Conservation (phyloP, 345 rosid genomes). For the Trapa incisa region DNA sequence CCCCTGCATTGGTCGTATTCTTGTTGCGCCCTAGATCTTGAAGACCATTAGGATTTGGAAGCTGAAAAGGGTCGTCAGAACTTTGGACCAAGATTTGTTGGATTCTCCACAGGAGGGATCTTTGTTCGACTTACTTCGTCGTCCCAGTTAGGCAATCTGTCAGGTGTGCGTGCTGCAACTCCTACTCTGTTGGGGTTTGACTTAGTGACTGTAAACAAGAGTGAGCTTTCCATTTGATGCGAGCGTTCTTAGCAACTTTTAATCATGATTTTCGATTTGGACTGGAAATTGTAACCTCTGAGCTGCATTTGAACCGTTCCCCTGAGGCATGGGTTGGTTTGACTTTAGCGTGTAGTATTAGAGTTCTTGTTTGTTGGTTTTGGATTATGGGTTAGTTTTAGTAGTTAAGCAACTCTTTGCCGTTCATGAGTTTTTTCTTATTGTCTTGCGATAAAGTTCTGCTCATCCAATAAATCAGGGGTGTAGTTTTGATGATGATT, state of each 20-base stretch:
- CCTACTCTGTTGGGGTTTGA: background rate
- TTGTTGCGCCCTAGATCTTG: background rate
- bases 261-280: background rate
- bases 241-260: no score
- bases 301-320: background rate
- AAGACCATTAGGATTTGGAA: background rate
- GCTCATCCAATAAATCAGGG: background rate
- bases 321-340: slow-evolving; percentile 4
- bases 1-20: slow-evolving; percentile 4
- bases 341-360: background rate
- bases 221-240: background rate
- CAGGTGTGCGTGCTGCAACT: slow-evolving; percentile 3
- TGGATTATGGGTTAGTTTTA: slow-evolving; percentile 9
- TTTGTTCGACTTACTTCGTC: background rate
- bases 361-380: background rate
- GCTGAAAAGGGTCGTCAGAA: slow-evolving; percentile 7
- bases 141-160: background rate
- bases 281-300: background rate
- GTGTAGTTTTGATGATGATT: background rate
- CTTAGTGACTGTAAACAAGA: background rate
- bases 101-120: background rate
- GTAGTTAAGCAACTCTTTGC: slow-evolving; percentile 16
- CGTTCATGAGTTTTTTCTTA: slow-evolving; percentile 5
- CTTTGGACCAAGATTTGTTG: slow-evolving; percentile 9
- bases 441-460: background rate